Conservation (phyloP, 2,329 filamentous ascomycete genomes). For the Penicillium nordicum region DNA sequence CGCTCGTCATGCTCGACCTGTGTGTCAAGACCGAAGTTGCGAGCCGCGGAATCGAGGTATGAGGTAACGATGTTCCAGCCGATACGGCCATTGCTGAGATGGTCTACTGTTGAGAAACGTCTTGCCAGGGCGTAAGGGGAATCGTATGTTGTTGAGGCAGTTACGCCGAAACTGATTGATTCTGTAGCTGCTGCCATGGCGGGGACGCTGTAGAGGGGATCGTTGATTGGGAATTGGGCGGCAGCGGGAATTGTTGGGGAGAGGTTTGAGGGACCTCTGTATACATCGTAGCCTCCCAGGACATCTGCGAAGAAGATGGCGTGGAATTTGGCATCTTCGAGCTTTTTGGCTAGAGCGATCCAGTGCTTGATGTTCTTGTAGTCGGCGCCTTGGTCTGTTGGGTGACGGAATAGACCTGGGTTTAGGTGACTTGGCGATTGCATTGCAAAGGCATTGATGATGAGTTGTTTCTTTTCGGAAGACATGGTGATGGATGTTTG, state of each 20-base stretch:
- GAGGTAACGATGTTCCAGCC: constrained; percentile 54
- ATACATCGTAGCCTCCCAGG: constrained; percentile 48
- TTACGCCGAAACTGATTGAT: constrained; percentile 50
- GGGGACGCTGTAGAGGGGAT: constrained; percentile 42
- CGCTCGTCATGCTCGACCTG: constrained; percentile 50
- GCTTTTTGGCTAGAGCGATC: constrained; percentile 47
- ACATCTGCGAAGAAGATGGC: constrained; percentile 53
- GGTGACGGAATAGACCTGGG: constrained; percentile 42
- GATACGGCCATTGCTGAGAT: constrained; percentile 50
- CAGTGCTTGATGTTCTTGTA: constrained; percentile 47
- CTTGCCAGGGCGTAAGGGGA: constrained; percentile 54
- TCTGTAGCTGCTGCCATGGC: constrained; percentile 49
- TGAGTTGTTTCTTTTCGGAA: constrained; percentile 37
- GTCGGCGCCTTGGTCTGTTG: constrained; percentile 35
- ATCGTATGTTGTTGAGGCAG: constrained; percentile 55
- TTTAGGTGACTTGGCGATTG: constrained; percentile 47
- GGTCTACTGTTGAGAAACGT: constrained; percentile 54
- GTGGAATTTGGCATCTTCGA: constrained; percentile 50
- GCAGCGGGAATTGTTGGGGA: constrained; percentile 39
- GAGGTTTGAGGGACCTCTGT: constrained; percentile 42
- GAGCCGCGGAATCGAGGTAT: constrained; percentile 48
- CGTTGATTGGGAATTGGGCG: constrained; percentile 46
- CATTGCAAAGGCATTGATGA: constrained; percentile 51
- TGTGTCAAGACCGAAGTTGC: constrained; percentile 47
- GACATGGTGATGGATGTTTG: neutral